Base-by-base conservation (phyloP, 2,329 filamentous ascomycete genomes). In the Pseudonectria buxi region DNA sequence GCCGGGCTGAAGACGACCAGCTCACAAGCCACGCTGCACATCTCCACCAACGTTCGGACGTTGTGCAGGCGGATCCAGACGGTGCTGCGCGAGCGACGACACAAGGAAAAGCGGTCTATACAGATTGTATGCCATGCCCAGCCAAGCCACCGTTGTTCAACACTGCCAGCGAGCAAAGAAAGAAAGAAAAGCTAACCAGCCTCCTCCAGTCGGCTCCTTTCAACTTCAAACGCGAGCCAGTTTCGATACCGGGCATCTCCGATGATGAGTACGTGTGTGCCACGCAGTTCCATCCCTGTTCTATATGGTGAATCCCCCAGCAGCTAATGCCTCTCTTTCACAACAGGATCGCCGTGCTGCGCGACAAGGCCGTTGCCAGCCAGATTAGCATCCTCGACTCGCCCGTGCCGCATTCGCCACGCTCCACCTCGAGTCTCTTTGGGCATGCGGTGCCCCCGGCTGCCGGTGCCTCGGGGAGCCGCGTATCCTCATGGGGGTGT, bases 151-250 rank as follows among this genome's bases (percentile, higher is more conserved):
- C 22, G 14, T n/a, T 5, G 5, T 14, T 24, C 11, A n/a, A n/a
- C n/a, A n/a, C n/a, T n/a, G n/a, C n/a, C n/a, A n/a, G n/a, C n/a
- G n/a, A n/a, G n/a, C n/a, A n/a, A n/a, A n/a, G n/a, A n/a, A n/a
- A n/a, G 7, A 33, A 16, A 14, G n/a, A 30, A 28, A 32, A 31
- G 39, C 57, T 56, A 45, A 58, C 44, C 30, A 10, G 7, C 32
- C n/a, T 28, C n/a, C 15, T 28, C n/a, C 40, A 78, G 75, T 78
- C 74, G 32, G 67, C 68, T 9, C 76, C 76, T 0, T 80, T 74
- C 57, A 65, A 78, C 53, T 71, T 78, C 50, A 71, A 72, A 51
- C 68, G 67, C 39, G 72, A 76, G 50, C 58, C 64, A n/a, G 61
- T 71, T 27, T 58, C 57, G 28, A 58, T 79, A 11, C 72, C 73